Evolutionary conservation across 2,329 filamentous ascomycete genomes (phyloP), one percentile per base, ranked within the genome.

Genomic region (Neodidymelliopsis sp.): DNA sequence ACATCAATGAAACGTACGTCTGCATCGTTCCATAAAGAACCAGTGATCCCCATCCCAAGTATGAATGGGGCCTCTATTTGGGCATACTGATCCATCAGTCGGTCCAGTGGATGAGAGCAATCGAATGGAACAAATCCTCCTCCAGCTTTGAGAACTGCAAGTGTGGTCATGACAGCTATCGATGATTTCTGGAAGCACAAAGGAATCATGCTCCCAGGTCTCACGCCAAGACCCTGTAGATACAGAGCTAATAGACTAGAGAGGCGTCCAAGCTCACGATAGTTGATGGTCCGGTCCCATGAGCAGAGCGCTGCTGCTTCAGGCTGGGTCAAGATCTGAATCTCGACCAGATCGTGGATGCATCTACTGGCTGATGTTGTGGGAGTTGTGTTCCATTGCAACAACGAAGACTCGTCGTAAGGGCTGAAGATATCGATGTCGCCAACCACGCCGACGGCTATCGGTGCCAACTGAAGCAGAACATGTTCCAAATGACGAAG

Each of bases 231-330:
- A 36, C 2, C 2, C 6, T 42, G 28, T 2, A 63, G 49, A 8
- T 46, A 27, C n/a, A n/a, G 16, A 1, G 61, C 60, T 1, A 65
- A 39, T 1, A 20, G 18, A 2, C 35, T 38, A 0, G 62, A 40
- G 1, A 36, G 42, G 0, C 18, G 13, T 10, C 59, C 43, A 2
- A 65, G 46, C 27, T 62, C 45, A 2, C 9, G 2, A 24, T 65
- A 65, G 2, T 60, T 62, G 22, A 47, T 35, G 0, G 22, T 36
- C 2, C 47, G 56, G 15, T 63, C 49, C 44, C 52, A 61, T 0
- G 57, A 37, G 27, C 43, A 52, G 11, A 63, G 31, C 11, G 57
- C 58, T 1, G 30, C 16, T 0, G 47, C 33, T 12, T 51, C 52
- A 45, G 56, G 60, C 4, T 18, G 34, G 3, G 30, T 16, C 19